A percentile compares a stretch with the other conserved stretches of the same genome.
Conservation (phyloP, 176 grass and related monocot genomes). For the Secale cereale region DNA sequence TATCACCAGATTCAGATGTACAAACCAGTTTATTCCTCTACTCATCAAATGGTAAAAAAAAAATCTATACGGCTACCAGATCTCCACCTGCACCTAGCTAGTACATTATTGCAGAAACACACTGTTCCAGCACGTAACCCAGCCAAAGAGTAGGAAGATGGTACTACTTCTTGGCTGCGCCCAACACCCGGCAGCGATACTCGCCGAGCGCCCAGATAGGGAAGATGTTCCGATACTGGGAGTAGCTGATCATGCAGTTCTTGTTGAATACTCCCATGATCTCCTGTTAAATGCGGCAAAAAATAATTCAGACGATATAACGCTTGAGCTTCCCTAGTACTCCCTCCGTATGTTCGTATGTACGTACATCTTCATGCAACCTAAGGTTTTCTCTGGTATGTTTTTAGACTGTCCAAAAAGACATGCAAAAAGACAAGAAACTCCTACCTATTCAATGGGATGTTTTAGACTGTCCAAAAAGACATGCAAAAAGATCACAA, state of each 20-base stretch:
- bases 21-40: background rate
- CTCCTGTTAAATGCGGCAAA: constrained; percentile 33
- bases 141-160: background rate
- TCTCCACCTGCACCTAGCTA: background rate
- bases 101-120: constrained; percentile 19
- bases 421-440: background rate
- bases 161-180: constrained; percentile 11
- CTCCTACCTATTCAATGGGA: too few species aligned
- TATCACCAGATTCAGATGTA: background rate
- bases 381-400: background rate
- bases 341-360: background rate
- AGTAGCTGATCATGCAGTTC: constrained; percentile 86
- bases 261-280: constrained; percentile 85
- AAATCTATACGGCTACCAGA: background rate
- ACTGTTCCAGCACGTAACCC: background rate
- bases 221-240: constrained; percentile 71
- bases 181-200: constrained; percentile 50
- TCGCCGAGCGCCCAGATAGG: constrained; percentile 85
- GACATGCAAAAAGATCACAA: background rate
- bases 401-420: too few species aligned
- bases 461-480: background rate
- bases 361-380: background rate
- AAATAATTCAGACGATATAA: background rate
- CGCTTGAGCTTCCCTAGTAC: background rate
- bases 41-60: background rate